Conservation (phyloP, 495 filamentous ascomycete genomes). For the Penicillium dipodomyicola region DNA sequence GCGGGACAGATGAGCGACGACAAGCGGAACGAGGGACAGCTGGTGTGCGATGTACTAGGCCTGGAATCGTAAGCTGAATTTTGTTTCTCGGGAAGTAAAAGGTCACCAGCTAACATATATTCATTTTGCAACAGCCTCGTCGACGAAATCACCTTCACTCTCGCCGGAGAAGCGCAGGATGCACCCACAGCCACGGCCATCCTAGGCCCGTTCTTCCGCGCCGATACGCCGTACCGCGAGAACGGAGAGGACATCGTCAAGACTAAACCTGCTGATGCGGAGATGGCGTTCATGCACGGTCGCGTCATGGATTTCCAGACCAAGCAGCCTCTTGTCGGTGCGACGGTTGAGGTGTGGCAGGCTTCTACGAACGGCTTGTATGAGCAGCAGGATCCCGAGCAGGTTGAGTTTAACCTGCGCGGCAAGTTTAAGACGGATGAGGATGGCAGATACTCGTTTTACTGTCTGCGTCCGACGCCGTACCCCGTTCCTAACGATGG, state of each 20-base stretch:
- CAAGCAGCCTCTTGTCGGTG: slow-evolving; percentile 57
- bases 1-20: slow-evolving; percentile 69
- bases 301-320: slow-evolving; percentile 56
- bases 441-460: slow-evolving; percentile 63
- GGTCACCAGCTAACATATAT: slow-evolving; percentile 1
- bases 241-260: slow-evolving; percentile 69
- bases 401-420: slow-evolving; percentile 71
- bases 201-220: slow-evolving; percentile 75
- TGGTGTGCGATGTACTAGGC: slow-evolving; percentile 70
- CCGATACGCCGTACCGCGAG: slow-evolving; percentile 58
- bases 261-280: slow-evolving; percentile 47
- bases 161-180: slow-evolving; percentile 49
- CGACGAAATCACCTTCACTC: slow-evolving; percentile 73
- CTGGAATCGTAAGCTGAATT: slow-evolving; percentile 55
- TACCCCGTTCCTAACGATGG: slow-evolving; percentile 73
- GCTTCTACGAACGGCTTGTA: slow-evolving; percentile 75
- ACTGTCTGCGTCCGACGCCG: slow-evolving; percentile 65
- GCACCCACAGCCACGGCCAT: slow-evolving; percentile 67
- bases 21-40: slow-evolving; percentile 69
- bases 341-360: slow-evolving; percentile 75
- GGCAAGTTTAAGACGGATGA: slow-evolving; percentile 67
- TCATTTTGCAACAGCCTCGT: slow-evolving; percentile 46
- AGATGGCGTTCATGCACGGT: slow-evolving; percentile 63
- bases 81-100: not conserved
- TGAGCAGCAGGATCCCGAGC: slow-evolving; percentile 71